Evolutionary conservation across 345 rosid species (phyloP), one percentile per base, ranked within the genome.

Genomic region (Brassica incana): DNA sequence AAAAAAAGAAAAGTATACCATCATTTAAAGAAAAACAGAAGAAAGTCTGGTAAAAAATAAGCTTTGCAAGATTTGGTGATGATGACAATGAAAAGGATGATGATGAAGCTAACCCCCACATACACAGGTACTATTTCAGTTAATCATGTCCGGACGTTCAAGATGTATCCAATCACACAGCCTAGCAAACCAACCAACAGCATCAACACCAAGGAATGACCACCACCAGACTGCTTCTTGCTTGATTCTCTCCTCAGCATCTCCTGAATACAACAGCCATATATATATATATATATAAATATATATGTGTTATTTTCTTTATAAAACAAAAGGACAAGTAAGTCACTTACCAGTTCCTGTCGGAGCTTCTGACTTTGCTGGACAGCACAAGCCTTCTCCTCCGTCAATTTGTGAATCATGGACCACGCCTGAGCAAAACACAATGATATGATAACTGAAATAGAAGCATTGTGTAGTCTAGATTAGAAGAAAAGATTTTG

Each of bases 331-430:
- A 23, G 25, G 27, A 65, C 23, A 62, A 63, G 10, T 45, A 29
- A 43, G 30, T 63, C n/a, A 63, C 30, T 25, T 50, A 94, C 98
- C 97, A 94, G 83, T 87, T 92, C 98, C 68, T 75, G 86, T 27
- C 11, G 83, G 71, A 94, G 88, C 87, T 71, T 85, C 77, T 87
- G 86, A 72, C 82, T 88, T 84, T 86, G 91, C 60, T 87, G 86
- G 36, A 88, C 68, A 30, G 94, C 96, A 74, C 73, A 59, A 65
- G 86, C 52, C 85, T 90, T 94, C 86, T 94, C 97, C 16, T 90
- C 94, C 0, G 93, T 92, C 85, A 94, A 77, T 77, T 79, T 89
- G 18, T 91, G 87, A 61, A 94, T 88, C 74, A 85, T 35, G n/a
- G 96, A 85, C 95, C 91, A 90, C 20, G 88, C 85, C 96, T 92